phyloP scores from a whole-genome alignment of 2,329 filamentous ascomycete species.

The Diplodia sapinea region DNA sequence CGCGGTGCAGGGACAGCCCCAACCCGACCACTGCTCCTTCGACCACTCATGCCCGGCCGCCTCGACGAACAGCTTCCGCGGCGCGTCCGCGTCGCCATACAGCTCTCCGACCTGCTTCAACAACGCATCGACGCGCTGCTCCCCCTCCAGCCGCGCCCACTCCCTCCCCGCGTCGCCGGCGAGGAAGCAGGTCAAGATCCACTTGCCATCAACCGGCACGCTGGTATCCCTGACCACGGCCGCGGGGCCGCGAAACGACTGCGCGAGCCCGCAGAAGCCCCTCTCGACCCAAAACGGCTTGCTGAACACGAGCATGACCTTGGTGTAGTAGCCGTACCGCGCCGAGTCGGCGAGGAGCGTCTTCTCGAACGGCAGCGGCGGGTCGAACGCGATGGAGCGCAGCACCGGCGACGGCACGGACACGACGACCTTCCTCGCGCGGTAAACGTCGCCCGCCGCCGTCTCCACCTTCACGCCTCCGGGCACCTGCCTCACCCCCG shows the following conservation, averaged over 20 bases:
- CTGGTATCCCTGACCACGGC: constrained; percentile 41
- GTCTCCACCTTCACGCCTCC: constrained; percentile 37
- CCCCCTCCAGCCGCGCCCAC: constrained; percentile 43
- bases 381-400: constrained; percentile 53
- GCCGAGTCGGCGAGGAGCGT: constrained; percentile 45
- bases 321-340: constrained; percentile 55
- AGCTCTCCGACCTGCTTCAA: constrained; percentile 46
- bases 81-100: constrained; percentile 35
- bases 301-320: constrained; percentile 57
- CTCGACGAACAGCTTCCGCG: constrained; percentile 30
- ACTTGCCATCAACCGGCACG: constrained; percentile 38
- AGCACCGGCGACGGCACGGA: constrained; percentile 57
- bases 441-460: constrained; percentile 35
- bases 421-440: constrained; percentile 55
- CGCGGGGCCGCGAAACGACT: constrained; percentile 49
- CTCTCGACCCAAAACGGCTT: constrained; percentile 55
- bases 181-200: constrained; percentile 51
- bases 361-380: constrained; percentile 53
- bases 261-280: constrained; percentile 55
- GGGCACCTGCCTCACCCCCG: constrained; percentile 40
- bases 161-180: constrained; percentile 46
- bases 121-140: constrained; percentile 42
- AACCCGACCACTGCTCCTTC: constrained; percentile 36
- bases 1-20: neutral
- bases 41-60: constrained; percentile 41